These are phyloP conservation scores for Aspergillus aculeatinus DNA, from an alignment of 2,329 filamentous ascomycete species.

Conservation along the genomic window DNA sequence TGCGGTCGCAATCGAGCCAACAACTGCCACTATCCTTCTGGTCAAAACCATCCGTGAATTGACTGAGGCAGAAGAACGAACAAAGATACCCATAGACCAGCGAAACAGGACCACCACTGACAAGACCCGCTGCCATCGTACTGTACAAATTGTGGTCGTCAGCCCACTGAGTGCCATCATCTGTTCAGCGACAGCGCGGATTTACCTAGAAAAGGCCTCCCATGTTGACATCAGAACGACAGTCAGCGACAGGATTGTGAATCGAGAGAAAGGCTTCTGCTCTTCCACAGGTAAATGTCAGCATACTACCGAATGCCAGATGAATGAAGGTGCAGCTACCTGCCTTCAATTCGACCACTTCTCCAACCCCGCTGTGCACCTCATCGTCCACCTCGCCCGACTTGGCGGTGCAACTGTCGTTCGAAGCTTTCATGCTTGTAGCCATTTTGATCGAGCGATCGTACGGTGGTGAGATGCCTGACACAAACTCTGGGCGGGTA, in stretches of 20 bases:
- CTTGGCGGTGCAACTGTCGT: not conserved
- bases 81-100: slow-evolving; percentile 12
- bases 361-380: not conserved
- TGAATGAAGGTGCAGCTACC: too few species aligned
- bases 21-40: slow-evolving; percentile 2
- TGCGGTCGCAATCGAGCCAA: slow-evolving; percentile 5
- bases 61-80: not conserved
- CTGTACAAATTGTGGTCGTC: not conserved
- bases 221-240: not conserved
- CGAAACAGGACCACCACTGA: slow-evolving; percentile 10
- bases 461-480: too few species aligned
- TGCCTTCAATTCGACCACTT: not conserved
- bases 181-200: not conserved
- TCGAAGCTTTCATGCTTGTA: not conserved
- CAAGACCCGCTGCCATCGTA: slow-evolving; percentile 2
- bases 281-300: too few species aligned
- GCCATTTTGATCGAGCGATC: not conserved
- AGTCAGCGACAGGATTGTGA: not conserved
- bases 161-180: not conserved
- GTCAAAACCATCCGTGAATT: not conserved
- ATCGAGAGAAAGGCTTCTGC: not conserved
- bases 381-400: not conserved
- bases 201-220: not conserved
- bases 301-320: too few species aligned
- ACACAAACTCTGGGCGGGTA: too few species aligned